Evolutionary conservation across 2,329 filamentous ascomycete genomes (phyloP).

Genomic region (Malbranchea zuffiana): DNA sequence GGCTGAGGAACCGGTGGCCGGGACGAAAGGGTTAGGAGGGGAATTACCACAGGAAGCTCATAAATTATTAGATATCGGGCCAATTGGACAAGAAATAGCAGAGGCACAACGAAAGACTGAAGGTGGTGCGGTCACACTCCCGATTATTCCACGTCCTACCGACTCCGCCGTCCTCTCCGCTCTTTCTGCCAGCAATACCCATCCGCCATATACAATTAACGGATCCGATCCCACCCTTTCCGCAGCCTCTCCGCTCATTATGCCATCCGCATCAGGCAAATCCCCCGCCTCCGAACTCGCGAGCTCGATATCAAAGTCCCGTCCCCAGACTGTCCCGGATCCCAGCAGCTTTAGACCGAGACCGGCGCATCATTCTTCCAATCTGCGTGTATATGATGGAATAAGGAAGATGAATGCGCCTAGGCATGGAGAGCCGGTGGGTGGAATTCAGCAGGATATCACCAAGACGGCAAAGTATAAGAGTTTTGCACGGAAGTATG

Average conservation of each 20-base stretch:
- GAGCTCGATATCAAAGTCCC: conserved; percentile 6
- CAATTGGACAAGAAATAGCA: too few relatives aligned
- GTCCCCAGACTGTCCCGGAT: conserved; percentile 5
- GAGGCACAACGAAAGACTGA: too few relatives aligned
- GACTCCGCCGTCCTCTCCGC: conserved; percentile 6
- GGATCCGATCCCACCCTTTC: not conserved
- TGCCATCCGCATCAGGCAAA: conserved; percentile 2
- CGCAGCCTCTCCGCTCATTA: conserved; percentile 5
- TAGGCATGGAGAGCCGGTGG: too few relatives aligned
- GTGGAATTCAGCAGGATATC: conserved; percentile 25
- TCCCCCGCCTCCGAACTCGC: conserved; percentile 8
- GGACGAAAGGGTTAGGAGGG: too few relatives aligned
- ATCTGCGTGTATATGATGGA: not conserved
- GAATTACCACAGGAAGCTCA: too few relatives aligned
- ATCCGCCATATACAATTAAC: not conserved
- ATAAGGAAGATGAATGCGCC: not conserved
- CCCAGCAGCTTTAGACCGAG: conserved; percentile 5
- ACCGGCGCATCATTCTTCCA: conserved; percentile 2
- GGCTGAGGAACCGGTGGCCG: too few relatives aligned
- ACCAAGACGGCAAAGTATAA: conserved; percentile 34
- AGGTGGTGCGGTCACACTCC: too few relatives aligned
- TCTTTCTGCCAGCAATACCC: not conserved
- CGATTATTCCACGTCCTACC: not conserved
- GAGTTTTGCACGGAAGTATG: conserved; percentile 28
- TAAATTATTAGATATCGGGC: too few relatives aligned